These are phyloP conservation scores for Ganoderma sinense DNA, from an alignment of 1,284 basidiomycete species.

Conservation along the genomic window DNA sequence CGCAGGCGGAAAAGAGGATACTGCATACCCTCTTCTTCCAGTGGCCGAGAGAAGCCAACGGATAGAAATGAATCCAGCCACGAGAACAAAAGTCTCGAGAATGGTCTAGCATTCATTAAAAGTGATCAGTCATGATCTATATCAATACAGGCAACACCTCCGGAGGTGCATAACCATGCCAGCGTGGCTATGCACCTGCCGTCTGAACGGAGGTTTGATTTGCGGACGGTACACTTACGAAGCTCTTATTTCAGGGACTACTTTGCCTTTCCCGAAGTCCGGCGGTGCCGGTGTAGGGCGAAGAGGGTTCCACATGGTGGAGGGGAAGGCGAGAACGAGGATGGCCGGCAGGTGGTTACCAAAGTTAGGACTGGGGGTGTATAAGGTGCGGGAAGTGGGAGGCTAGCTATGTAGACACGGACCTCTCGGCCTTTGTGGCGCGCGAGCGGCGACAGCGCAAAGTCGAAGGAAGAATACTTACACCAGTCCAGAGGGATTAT, in stretches of 20 bases:
- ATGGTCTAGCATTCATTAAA: conserved; percentile 34
- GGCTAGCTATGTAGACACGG: too few relatives aligned
- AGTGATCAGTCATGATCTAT: not conserved
- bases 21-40: conserved; percentile 59
- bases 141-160: not conserved
- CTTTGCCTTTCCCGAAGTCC: conserved; percentile 84
- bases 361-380: not conserved
- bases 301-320: conserved; percentile 39
- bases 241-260: conserved; percentile 80
- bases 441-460: too few relatives aligned
- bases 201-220: not conserved
- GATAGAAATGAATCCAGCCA: conserved; percentile 61
- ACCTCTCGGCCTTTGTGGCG: too few relatives aligned
- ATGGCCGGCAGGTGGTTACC: not conserved
- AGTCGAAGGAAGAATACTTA: not conserved
- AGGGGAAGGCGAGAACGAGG: not conserved
- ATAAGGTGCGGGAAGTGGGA: not conserved
- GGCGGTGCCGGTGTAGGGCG: conserved; percentile 40
- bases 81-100: conserved; percentile 55
- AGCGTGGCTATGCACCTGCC: not conserved
- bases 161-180: not conserved
- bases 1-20: not conserved
- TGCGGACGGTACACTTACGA: conserved; percentile 48
- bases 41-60: conserved; percentile 64
- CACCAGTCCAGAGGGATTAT: not conserved